These are phyloP conservation scores for Nakaseomyces bracarensis DNA, from an alignment of 1,139 yeast species.

Conservation along the genomic window DNA sequence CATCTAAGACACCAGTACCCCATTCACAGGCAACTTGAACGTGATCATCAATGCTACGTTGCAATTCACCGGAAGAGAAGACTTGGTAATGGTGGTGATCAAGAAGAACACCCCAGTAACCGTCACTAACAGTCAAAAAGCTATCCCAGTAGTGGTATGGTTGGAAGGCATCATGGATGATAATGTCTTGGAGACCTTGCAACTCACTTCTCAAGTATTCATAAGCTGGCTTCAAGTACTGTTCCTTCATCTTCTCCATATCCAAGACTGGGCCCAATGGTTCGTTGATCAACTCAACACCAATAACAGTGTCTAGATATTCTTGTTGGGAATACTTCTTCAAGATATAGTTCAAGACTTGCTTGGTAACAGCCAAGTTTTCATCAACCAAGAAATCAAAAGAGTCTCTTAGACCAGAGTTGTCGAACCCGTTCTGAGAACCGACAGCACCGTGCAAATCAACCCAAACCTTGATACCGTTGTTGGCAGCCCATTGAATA, in stretches of 20 bases:
- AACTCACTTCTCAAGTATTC: constrained; percentile 31
- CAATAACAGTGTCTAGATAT: constrained; percentile 66
- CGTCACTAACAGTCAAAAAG: constrained; percentile 35
- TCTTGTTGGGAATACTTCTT: constrained; percentile 56
- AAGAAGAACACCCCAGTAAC: constrained; percentile 58
- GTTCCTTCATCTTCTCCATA: constrained; percentile 50
- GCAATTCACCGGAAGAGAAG: constrained; percentile 56
- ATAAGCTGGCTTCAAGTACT: constrained; percentile 37
- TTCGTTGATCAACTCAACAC: constrained; percentile 82
- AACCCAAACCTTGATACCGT: constrained; percentile 72
- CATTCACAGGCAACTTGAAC: constrained; percentile 52
- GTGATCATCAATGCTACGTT: constrained; percentile 51
- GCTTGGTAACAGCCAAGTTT: constrained; percentile 32
- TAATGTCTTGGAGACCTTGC: constrained; percentile 29
- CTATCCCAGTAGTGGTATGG: constrained; percentile 55
- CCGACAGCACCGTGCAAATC: constrained; percentile 96
- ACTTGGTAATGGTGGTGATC: constrained; percentile 95
- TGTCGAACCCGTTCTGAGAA: constrained; percentile 93
- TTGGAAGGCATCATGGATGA: constrained; percentile 51
- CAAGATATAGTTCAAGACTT: constrained; percentile 34
- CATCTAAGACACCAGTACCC: constrained; percentile 46
- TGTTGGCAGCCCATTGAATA: constrained; percentile 59
- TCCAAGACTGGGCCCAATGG: constrained; percentile 72
- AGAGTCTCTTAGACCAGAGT: constrained; percentile 75
- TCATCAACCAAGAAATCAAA: constrained; percentile 49